These are phyloP conservation scores for Aspergillus bombycis DNA, from an alignment of 2,329 filamentous ascomycete genomes.

Conservation along the genomic window DNA sequence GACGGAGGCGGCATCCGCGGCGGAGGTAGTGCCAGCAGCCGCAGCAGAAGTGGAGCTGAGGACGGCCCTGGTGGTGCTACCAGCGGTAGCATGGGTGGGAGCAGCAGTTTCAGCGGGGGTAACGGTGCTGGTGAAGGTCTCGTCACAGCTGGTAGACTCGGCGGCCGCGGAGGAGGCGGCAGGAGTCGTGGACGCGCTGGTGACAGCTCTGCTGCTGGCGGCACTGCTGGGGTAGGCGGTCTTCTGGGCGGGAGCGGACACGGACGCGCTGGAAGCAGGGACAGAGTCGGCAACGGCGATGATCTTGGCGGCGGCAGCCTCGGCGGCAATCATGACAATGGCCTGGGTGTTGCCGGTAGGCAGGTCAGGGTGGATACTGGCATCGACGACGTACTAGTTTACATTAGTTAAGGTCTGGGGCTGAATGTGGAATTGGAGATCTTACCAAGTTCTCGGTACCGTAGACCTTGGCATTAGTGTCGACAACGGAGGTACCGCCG, in stretches of 20 bases:
- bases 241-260: conserved; percentile 3
- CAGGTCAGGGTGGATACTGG: conserved; percentile 69
- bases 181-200: background rate
- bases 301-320: conserved; percentile 60
- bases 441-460: conserved; percentile 64
- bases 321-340: conserved; percentile 65
- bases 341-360: conserved; percentile 68
- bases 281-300: conserved; percentile 35
- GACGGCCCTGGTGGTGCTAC: background rate
- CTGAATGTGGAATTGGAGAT: background rate
- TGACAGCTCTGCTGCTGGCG: background rate
- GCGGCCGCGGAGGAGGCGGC: background rate
- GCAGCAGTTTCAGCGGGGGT: background rate
- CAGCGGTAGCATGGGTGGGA: background rate
- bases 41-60: background rate
- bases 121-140: background rate
- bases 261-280: background rate
- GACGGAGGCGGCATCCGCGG: conserved; percentile 1
- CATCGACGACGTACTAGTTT: conserved; percentile 63
- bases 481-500: conserved; percentile 21
- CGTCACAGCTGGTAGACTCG: background rate
- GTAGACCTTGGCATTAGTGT: conserved; percentile 33
- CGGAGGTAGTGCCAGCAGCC: conserved; percentile 1
- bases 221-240: background rate
- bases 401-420: background rate